A percentile compares a stretch with the other conserved stretches of the same genome.
These are phyloP conservation scores for Rhytidhysteron rufulum DNA, from an alignment of 2,329 filamentous ascomycete species.

Conservation along the genomic window DNA sequence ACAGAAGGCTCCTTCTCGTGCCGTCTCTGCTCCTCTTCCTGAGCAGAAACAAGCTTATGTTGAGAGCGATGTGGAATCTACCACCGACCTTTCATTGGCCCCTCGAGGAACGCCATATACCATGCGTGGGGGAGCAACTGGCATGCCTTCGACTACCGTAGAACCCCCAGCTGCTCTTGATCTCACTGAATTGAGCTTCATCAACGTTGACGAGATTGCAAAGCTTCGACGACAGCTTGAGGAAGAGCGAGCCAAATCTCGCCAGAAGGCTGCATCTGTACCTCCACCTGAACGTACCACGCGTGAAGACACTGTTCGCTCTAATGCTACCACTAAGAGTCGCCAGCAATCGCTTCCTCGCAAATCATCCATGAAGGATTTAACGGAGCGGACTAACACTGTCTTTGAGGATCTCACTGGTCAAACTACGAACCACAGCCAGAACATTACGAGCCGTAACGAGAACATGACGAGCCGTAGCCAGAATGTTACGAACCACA, in stretches of 20 bases:
- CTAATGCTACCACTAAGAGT: conserved; percentile 36
- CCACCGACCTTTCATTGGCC: conserved; percentile 37
- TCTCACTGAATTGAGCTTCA: conserved; percentile 53
- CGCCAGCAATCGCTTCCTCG: conserved; percentile 42
- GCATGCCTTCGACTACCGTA: conserved; percentile 11
- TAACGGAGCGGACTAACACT: conserved; percentile 34
- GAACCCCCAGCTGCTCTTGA: conserved; percentile 29
- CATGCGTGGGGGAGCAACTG: conserved; percentile 18
- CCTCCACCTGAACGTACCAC: conserved; percentile 17
- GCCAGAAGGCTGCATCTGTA: conserved; percentile 21
- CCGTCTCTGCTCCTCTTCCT: conserved; percentile 27
- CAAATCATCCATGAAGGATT: conserved; percentile 54
- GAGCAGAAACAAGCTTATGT: conserved; percentile 17
- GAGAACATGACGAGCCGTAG: conserved; percentile 13
- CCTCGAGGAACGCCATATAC: conserved; percentile 25
- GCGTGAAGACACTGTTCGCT: conserved; percentile 38
- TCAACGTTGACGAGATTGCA: conserved; percentile 51
- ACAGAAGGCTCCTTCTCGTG: conserved; percentile 15
- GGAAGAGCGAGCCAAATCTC: conserved; percentile 47
- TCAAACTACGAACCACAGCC: conserved; percentile 19
- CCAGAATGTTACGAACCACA: conserved; percentile 20
- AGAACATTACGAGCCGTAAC: conserved; percentile 9
- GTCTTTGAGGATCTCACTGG: conserved; percentile 34
- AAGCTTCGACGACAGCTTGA: conserved; percentile 54
- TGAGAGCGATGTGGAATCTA: conserved; percentile 35